phyloP scores from a whole-genome alignment of 306 rosid species.

The Lablab purpureus region DNA sequence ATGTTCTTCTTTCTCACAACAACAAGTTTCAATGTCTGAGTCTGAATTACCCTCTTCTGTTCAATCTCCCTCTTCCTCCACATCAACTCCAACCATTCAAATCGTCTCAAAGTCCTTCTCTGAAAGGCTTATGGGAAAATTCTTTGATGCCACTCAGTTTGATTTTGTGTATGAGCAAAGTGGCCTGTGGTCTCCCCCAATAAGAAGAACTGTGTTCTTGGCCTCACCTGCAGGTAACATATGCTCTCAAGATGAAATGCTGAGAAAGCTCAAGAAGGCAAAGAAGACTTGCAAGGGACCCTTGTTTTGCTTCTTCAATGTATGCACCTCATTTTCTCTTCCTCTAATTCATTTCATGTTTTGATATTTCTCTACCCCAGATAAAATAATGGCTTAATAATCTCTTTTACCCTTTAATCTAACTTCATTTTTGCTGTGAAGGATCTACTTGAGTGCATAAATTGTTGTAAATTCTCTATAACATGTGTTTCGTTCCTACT shows the following conservation, averaged over 20 bases:
- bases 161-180: slow-evolving; percentile 65
- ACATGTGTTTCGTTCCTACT: no score
- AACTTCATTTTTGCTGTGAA: no score
- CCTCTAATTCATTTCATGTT: neutral
- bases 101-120: slow-evolving; percentile 64
- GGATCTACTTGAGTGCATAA: no score
- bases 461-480: no score
- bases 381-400: no score
- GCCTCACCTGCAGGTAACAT: slow-evolving; percentile 49
- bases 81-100: slow-evolving; percentile 48
- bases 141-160: slow-evolving; percentile 63
- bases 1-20: neutral
- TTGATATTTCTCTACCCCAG: no score
- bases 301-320: slow-evolving; percentile 50
- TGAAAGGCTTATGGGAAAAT: slow-evolving; percentile 70
- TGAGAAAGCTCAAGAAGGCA: slow-evolving; percentile 49
- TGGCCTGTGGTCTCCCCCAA: slow-evolving; percentile 73
- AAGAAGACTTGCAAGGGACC: slow-evolving; percentile 44
- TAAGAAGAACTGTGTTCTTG: slow-evolving; percentile 49
- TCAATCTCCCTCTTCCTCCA: slow-evolving; percentile 30
- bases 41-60: slow-evolving; percentile 24
- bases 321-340: slow-evolving; percentile 1
- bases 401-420: no score
- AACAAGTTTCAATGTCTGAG: slow-evolving; percentile 1
- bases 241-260: slow-evolving; percentile 37